Percentiles rank a stretch among this genome's conserved stretches.
These are phyloP conservation scores for Boletus sp. DNA, from an alignment of 768 basidiomycete genomes.

Conservation along the genomic window DNA sequence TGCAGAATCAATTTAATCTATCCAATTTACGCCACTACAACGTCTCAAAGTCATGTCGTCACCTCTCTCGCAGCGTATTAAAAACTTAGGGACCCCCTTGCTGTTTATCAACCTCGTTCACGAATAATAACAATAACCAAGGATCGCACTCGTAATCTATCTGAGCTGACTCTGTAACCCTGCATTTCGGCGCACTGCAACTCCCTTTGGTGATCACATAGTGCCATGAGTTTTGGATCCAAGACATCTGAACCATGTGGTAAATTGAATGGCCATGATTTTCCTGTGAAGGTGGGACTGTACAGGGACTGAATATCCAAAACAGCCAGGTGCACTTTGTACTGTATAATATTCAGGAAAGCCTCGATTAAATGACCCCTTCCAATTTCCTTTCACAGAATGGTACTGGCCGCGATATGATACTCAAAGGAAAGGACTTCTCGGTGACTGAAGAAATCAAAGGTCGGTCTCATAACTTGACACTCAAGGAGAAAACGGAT, in stretches of 20 bases:
- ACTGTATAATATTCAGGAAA: too few relatives aligned
- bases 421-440: not conserved
- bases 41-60: not conserved
- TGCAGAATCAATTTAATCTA: conserved; percentile 51
- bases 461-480: not conserved
- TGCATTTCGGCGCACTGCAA: not conserved
- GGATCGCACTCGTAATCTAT: not conserved
- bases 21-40: not conserved
- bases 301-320: not conserved
- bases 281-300: not conserved
- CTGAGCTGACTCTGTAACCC: not conserved
- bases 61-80: not conserved
- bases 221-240: not conserved
- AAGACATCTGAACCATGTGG: not conserved
- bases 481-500: not conserved
- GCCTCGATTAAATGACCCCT: too few relatives aligned
- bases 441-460: too few relatives aligned
- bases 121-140: not conserved
- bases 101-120: not conserved
- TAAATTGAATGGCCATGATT: not conserved
- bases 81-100: not conserved
- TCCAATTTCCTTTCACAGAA: not conserved
- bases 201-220: not conserved
- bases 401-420: not conserved
- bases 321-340: not conserved